phyloP scores from a whole-genome alignment of 768 basidiomycete species.

The Lentinula guzmanii region DNA sequence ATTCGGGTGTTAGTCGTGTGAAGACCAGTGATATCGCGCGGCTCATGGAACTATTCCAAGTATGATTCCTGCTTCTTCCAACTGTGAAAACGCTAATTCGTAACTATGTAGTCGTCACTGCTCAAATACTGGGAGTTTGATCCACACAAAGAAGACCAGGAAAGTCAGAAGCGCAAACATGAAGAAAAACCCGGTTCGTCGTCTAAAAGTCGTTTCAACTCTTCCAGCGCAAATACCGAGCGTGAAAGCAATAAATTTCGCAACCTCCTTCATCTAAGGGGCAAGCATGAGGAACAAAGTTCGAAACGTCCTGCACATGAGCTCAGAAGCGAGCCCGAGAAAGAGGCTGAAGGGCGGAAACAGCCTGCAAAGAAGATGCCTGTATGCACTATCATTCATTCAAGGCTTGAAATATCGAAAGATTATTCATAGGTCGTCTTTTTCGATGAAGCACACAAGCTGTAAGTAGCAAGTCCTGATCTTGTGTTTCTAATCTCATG shows the following conservation, averaged over 20 bases:
- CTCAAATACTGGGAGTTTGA: constrained; percentile 70
- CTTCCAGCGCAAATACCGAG: constrained; percentile 6
- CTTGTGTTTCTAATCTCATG: neutral
- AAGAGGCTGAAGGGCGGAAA: constrained; percentile 26
- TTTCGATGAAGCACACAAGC: constrained; percentile 81
- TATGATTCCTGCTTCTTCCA: constrained; percentile 15
- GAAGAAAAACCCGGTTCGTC: constrained; percentile 24
- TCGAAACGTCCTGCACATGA: constrained; percentile 13
- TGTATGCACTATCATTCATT: constrained; percentile 25
- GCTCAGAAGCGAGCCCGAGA: constrained; percentile 22
- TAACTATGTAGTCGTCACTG: constrained; percentile 47
- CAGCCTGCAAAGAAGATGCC: constrained; percentile 60
- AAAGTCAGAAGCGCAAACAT: constrained; percentile 20
- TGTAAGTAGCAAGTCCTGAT: constrained; percentile 35
- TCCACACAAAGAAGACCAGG: constrained; percentile 25
- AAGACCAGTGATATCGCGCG: constrained; percentile 77
- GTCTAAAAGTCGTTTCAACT: constrained; percentile 36
- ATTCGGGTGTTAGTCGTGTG: constrained; percentile 40
- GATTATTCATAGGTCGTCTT: constrained; percentile 45
- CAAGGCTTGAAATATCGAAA: neutral
- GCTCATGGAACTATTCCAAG: constrained; percentile 83
- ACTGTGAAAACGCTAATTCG: neutral
- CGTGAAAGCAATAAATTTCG: neutral
- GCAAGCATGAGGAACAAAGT: neutral
- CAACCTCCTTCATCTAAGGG: neutral